phyloP scores from a whole-genome alignment of 1,139 yeast genomes.

The Pichia kudriavzevii region DNA sequence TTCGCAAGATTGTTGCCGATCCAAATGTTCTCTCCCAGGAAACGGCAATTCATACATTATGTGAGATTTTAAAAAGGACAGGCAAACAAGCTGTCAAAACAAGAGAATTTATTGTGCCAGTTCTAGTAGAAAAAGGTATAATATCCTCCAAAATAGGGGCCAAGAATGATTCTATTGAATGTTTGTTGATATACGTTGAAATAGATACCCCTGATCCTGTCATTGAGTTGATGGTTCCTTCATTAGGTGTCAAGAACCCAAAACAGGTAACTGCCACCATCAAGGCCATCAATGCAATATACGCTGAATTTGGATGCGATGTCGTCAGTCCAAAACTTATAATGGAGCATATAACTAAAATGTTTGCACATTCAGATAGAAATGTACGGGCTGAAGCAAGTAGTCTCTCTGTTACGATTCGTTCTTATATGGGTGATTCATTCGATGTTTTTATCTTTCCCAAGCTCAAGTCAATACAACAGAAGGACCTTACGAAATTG shows the following conservation, averaged over 20 bases:
- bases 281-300: conserved; percentile 47
- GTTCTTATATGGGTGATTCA: conserved; percentile 69
- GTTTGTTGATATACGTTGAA: conserved; percentile 57
- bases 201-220: conserved; percentile 58
- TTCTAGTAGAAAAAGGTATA: conserved; percentile 73
- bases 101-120: conserved; percentile 43
- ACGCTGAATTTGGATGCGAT: conserved; percentile 63
- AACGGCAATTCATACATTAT: conserved; percentile 55
- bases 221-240: conserved; percentile 61
- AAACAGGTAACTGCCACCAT: conserved; percentile 70
- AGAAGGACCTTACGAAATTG: conserved; percentile 67
- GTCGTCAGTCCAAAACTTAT: conserved; percentile 55
- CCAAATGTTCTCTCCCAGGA: conserved; percentile 92
- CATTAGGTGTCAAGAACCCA: conserved; percentile 59
- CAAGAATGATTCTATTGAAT: conserved; percentile 56
- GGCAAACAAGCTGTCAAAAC: conserved; percentile 36
- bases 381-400: conserved; percentile 80
- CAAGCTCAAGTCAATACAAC: conserved; percentile 84
- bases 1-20: conserved; percentile 60
- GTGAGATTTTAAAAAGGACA: conserved; percentile 53
- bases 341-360: conserved; percentile 52
- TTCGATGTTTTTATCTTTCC: conserved; percentile 56
- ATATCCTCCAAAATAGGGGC: conserved; percentile 73
- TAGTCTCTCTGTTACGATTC: conserved; percentile 59
- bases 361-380: conserved; percentile 82